phyloP scores from a whole-genome alignment of 169 alveolate genomes.

The Perkinsus marinus region DNA sequence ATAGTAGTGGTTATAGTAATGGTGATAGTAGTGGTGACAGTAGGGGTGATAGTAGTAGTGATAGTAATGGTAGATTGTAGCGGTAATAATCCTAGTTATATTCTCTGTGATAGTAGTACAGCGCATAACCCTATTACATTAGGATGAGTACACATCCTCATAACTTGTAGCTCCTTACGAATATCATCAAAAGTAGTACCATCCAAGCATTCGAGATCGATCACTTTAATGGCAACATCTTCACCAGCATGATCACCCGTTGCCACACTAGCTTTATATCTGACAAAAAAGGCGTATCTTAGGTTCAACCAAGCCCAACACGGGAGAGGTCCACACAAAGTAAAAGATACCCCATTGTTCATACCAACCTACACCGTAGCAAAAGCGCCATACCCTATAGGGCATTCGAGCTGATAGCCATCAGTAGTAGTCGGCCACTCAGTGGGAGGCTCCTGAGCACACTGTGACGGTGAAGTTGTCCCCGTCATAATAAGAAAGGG shows the following conservation, averaged over 20 bases:
- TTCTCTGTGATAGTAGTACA: not conserved
- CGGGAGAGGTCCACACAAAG: too few species aligned
- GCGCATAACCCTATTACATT: not conserved
- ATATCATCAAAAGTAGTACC: not conserved
- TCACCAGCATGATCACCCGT: not conserved
- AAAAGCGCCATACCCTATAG: not conserved
- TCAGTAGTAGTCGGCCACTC: not conserved
- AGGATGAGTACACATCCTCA: not conserved
- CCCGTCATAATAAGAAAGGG: not conserved
- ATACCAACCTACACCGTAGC: not conserved
- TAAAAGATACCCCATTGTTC: too few species aligned
- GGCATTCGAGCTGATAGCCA: not conserved
- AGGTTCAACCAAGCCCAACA: too few species aligned
- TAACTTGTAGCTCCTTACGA: constrained; percentile 3
- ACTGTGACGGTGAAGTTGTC: not conserved
- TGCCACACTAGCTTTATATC: not conserved
- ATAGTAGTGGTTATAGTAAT: too few species aligned
- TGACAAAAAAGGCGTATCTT: not conserved
- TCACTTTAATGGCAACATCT: not conserved
- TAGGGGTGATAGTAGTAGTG: too few species aligned
- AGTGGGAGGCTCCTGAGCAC: not conserved
- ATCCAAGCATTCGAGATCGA: not conserved
- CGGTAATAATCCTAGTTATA: too few species aligned
- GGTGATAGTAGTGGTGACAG: too few species aligned
- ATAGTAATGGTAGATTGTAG: too few species aligned